These are phyloP conservation scores for Citrus reticulata DNA, from an alignment of 345 rosid genomes.

Conservation along the genomic window DNA sequence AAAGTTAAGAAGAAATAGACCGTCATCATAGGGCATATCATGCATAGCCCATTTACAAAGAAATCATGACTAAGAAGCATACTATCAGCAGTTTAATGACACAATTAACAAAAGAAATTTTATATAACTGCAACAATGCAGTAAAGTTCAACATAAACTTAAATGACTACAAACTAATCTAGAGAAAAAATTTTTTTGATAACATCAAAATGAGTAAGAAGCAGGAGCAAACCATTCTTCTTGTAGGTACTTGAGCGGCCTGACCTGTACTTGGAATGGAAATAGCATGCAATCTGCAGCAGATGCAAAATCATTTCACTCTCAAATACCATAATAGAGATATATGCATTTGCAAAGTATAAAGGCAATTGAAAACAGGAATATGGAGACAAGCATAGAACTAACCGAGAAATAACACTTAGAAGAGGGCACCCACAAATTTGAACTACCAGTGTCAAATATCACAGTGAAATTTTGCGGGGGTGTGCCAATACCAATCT, in stretches of 20 bases:
- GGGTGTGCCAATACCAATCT: constrained; percentile 83
- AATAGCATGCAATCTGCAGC: constrained; percentile 62
- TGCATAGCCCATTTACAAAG: neutral
- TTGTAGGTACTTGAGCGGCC: constrained; percentile 66
- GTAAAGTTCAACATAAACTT: neutral
- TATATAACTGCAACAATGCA: neutral
- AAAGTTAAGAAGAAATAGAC: neutral
- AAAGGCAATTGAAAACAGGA: neutral
- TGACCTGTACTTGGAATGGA: constrained; percentile 77
- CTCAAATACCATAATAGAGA: neutral
- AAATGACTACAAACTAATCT: neutral
- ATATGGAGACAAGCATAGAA: neutral
- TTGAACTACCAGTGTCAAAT: constrained; percentile 95
- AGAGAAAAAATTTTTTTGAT: neutral
- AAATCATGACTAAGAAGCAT: neutral
- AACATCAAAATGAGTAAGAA: neutral
- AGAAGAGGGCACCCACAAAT: constrained; percentile 92
- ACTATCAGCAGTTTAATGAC: neutral
- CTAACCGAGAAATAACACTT: constrained; percentile 87
- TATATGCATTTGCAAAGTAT: neutral
- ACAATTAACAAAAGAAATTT: neutral
- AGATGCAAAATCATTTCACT: neutral
- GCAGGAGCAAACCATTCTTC: constrained; percentile 53
- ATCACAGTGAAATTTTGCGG: constrained; percentile 89
- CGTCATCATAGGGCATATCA: neutral